Base-by-base conservation (phyloP, 2,329 filamentous ascomycete genomes). In the Diatrype stigma region DNA sequence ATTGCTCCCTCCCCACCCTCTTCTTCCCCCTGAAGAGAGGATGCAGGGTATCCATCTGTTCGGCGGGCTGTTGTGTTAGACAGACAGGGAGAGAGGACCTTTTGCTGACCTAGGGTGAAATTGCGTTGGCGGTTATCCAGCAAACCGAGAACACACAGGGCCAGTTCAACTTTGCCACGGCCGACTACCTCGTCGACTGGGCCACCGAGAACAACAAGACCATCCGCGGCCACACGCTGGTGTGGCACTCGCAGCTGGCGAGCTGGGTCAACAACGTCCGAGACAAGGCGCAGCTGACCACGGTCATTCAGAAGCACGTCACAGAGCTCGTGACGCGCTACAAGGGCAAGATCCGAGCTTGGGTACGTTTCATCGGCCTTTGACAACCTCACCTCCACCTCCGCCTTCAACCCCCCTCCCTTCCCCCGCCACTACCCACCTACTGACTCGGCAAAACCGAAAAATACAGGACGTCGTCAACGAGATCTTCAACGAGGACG, bases 201-300 rank as follows among this genome's bases (percentile, higher is more conserved):
- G 84, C 82, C 8, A 62, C 62, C 1, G 57, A 64, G 46, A 84
- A 86, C 66, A 73, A 74, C 63, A 79, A 83, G 69, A 66, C 78
- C 4, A 70, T 86, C 57, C 81, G 85, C 54, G 84, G 85, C 6
- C 85, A 88, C 68, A 87, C 82, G 1, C 77, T 86, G 6, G 72
- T 84, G 48, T 88, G 84, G 84, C 77, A 87, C 70, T 77, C 73
- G 35, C 79, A 82, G 67, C 71, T 82, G 16, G 76, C 79, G 2
- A 64, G 67, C 38, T 87, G 81, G 82, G 85, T 89, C 47, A 74
- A 67, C 50, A 68, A 72, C 49, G 63, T 66, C 58, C 54, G 54
- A 14, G 64, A 66, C 51, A 62, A 70, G 53, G 57, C 60, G 30
- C 60, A 59, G 51, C 69, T 89, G 45, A 79, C 76, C 40, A 56